Evolutionary conservation across 2,329 filamentous ascomycete species (phyloP), one percentile per base, ranked within the genome.

Genomic region (Microdochium trichocladiopsis): DNA sequence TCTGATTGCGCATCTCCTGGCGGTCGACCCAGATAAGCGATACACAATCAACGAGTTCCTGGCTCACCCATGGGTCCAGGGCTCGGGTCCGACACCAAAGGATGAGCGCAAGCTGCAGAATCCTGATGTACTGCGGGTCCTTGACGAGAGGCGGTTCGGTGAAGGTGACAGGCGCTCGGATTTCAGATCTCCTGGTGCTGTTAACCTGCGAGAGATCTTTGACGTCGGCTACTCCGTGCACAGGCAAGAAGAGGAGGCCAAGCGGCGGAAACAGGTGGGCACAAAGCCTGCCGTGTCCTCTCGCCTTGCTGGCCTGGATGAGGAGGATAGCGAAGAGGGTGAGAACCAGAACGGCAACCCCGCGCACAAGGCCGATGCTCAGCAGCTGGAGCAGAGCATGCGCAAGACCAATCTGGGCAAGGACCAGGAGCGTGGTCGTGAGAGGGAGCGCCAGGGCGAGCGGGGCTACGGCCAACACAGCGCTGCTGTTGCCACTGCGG

Each of bases 221-320:
- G 94, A 99, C 63, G 93, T 99, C 49, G 87, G 90, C n/a, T 99
- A 99, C 63, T 93, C 94, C 9, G 94, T 99, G 9, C 94, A 97
- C 67, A 80, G 94, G 48, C 91, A 97, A 69, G 94, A 97, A 70
- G 94, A 99, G 67, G 94, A 97, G 69, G 86, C 84, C 62, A 97
- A 96, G 73, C 85, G 91, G 51, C 83, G 90, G 57, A 95, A 95
- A 69, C 89, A 95, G 64, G 80, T 92, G 60, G 80, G 80, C 75
- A 82, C 72, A 77, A 92, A 76, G 80, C 87, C 61, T 76, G 87
- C 73, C 67, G 86, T 63, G 72, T 84, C 77, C 57, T 56, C 71
- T 58, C 64, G 68, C 2, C 68, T 83, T 6, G 82, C 82, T 23
- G 82, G 82, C 6, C 80, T 95, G 57, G 84, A 90, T 51, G 86